A percentile compares a stretch with the other conserved stretches of the same genome.
Evolutionary conservation across 2,329 filamentous ascomycete genomes (phyloP).

Genomic region (Colletotrichum lindemuthianum): DNA sequence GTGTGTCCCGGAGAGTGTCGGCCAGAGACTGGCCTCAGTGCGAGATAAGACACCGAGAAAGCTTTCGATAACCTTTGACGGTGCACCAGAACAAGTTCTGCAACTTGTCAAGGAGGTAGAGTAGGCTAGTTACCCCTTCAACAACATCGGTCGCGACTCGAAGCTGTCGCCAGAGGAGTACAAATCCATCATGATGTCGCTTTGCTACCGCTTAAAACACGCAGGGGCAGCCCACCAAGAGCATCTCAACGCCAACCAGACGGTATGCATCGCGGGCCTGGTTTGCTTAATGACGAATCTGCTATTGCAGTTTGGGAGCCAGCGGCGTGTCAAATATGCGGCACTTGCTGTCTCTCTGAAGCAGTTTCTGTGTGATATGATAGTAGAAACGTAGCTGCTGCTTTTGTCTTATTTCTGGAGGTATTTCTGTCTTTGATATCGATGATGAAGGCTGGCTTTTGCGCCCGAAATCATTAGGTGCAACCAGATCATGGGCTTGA

Average conservation of each 20-base stretch:
- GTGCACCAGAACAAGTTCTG: background rate
- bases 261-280: background rate
- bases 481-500: background rate
- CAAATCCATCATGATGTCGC: background rate
- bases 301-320: background rate
- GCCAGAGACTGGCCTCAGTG: no score
- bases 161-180: background rate
- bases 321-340: background rate
- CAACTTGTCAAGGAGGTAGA: background rate
- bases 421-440: background rate
- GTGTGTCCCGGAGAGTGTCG: background rate
- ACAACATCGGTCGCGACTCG: no score
- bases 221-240: background rate
- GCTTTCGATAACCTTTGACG: background rate
- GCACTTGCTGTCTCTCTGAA: background rate
- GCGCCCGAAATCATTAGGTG: background rate
- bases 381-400: background rate
- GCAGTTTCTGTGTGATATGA: background rate
- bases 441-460: background rate
- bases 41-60: no score
- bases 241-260: background rate
- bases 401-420: background rate
- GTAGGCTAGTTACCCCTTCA: background rate
- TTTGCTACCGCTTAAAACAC: background rate
- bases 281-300: background rate